Percentiles rank a stretch among this genome's conserved stretches.
Evolutionary conservation across 768 basidiomycete genomes (phyloP).

Genomic region (Lactifluus subvellereus): DNA sequence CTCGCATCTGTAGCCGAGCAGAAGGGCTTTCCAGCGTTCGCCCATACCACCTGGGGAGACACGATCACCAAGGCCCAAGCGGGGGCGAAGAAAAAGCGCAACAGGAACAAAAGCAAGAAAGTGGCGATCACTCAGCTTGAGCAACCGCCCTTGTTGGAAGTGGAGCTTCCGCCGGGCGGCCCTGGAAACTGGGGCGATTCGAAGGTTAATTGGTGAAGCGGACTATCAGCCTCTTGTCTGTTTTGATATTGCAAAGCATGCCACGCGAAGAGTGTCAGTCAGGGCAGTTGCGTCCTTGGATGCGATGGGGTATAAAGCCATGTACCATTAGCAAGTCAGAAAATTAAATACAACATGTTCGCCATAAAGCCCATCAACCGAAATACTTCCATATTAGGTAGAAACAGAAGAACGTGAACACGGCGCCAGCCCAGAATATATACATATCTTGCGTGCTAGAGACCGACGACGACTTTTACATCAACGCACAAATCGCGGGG

Average conservation of each 20-base stretch:
- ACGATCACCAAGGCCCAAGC: background rate
- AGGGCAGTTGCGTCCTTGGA: background rate
- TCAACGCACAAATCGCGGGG: background rate
- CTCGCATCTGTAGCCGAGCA: background rate
- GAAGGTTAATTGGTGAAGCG: background rate
- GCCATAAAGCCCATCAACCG: constrained; percentile 38
- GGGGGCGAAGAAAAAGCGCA: background rate
- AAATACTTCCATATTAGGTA: constrained; percentile 90
- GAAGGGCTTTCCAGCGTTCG: background rate
- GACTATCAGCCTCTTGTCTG: background rate
- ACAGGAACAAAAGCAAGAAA: background rate
- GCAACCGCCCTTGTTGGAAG: background rate
- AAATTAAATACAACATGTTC: constrained; percentile 1
- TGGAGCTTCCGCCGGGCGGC: background rate
- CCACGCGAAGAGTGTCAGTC: no score
- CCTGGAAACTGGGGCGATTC: background rate
- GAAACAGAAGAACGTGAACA: constrained; percentile 90
- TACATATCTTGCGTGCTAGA: constrained; percentile 90
- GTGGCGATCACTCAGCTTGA: background rate
- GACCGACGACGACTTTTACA: background rate
- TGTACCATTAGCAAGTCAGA: constrained; percentile 3
- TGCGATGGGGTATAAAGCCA: background rate
- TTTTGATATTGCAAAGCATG: no score
- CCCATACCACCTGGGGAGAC: background rate
- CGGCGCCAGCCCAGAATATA: constrained; percentile 80